A percentile compares a stretch with the other conserved stretches of the same genome.
Conservation (phyloP, 73 alveolate genomes). For the Paramecium sexaurelia region DNA sequence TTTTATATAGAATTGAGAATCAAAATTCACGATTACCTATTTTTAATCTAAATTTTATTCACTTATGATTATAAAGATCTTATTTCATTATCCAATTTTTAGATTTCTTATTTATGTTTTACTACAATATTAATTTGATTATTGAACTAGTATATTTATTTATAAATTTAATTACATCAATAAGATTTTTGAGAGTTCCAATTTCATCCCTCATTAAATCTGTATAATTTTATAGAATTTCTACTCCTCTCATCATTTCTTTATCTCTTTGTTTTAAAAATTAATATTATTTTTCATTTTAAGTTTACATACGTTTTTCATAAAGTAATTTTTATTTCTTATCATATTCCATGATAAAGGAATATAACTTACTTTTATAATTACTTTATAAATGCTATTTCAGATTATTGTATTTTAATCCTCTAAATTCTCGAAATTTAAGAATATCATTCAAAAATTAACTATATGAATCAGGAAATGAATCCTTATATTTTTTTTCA, state of each 20-base stretch:
- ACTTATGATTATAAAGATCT: background rate
- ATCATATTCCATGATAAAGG: background rate
- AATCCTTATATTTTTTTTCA: background rate
- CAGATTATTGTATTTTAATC: background rate
- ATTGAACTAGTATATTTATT: conserved; percentile 4
- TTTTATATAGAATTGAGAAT: background rate
- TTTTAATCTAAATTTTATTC: background rate
- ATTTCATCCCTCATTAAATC: conserved; percentile 10
- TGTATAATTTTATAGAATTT: background rate
- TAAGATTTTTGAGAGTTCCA: background rate
- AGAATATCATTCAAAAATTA: background rate
- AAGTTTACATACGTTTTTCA: background rate
- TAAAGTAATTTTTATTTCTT: background rate
- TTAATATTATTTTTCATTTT: background rate
- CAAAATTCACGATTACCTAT: background rate
- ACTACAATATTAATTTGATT: background rate
- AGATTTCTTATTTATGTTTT: background rate
- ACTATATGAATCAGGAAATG: background rate
- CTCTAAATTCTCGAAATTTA: background rate
- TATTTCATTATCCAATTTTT: conserved; percentile 6
- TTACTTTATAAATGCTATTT: background rate
- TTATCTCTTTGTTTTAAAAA: background rate
- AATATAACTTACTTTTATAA: background rate
- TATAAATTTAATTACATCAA: background rate
- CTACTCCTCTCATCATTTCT: background rate